Evolutionary conservation across 805 yeast species (phyloP).

Genomic region (Cyberlindnera sargentensis): DNA sequence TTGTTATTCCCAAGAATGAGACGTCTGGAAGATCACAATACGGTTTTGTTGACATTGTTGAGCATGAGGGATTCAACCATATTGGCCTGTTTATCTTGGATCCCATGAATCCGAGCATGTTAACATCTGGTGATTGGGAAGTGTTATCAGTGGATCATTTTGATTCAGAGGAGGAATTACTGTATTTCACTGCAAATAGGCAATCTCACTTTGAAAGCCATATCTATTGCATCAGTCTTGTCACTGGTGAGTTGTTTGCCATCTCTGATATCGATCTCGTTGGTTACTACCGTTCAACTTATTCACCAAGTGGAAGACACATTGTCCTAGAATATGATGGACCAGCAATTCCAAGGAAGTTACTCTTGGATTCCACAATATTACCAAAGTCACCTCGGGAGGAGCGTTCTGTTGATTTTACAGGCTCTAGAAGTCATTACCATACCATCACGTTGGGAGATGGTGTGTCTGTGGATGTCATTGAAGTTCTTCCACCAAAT

Average conservation of each 20-base stretch:
- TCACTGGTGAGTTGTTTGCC: slow-evolving; percentile 16
- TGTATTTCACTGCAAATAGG: slow-evolving; percentile 53
- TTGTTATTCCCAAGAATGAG: slow-evolving; percentile 31
- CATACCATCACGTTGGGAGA: slow-evolving; percentile 17
- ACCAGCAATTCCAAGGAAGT: slow-evolving; percentile 17
- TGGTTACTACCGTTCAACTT: slow-evolving; percentile 42
- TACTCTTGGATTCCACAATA: slow-evolving; percentile 5
- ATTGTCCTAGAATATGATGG: slow-evolving; percentile 30
- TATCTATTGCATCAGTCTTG: slow-evolving; percentile 42
- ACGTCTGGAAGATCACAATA: slow-evolving; percentile 23
- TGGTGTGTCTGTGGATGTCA: slow-evolving; percentile 36
- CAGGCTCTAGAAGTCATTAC: slow-evolving; percentile 11
- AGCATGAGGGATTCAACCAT: slow-evolving; percentile 50
- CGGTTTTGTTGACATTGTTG: slow-evolving; percentile 63
- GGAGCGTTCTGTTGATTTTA: slow-evolving; percentile 12
- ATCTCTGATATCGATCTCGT: slow-evolving; percentile 29
- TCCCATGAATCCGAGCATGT: slow-evolving; percentile 30
- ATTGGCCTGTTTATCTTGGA: slow-evolving; percentile 50
- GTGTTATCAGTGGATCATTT: slow-evolving; percentile 40
- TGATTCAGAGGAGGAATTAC: slow-evolving; percentile 36
- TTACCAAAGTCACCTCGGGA: slow-evolving; percentile 1
- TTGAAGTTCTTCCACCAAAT: slow-evolving; percentile 57
- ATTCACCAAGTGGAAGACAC: slow-evolving; percentile 53
- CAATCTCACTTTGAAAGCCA: slow-evolving; percentile 48
- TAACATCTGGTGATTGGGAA: slow-evolving; percentile 46